Percentiles rank a stretch among this genome's conserved stretches.
Conservation (phyloP, 2,329 filamentous ascomycete species). For the Apiospora aurea region DNA sequence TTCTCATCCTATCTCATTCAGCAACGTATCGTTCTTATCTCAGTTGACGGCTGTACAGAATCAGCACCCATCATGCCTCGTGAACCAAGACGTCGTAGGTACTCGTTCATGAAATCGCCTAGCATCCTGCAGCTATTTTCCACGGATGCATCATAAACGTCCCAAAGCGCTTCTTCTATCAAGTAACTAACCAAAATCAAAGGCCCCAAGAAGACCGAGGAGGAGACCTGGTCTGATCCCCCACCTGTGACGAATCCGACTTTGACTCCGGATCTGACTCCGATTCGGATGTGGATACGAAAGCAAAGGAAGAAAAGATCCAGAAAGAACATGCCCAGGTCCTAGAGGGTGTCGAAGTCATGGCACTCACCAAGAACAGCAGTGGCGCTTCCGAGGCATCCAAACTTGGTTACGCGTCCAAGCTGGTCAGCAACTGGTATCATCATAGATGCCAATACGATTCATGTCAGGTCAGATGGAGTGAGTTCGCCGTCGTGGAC, state of each 20-base stretch:
- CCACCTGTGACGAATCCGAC: not conserved
- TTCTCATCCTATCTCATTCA: not conserved
- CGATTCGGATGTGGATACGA: not conserved
- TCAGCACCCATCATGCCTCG: not conserved
- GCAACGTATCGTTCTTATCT: not conserved
- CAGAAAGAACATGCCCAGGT: constrained; percentile 23
- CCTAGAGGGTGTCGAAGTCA: constrained; percentile 28
- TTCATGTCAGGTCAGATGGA: constrained; percentile 40
- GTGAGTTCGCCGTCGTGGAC: constrained; percentile 37
- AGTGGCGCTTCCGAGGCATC: constrained; percentile 26
- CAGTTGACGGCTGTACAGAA: not conserved
- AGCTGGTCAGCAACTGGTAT: constrained; percentile 35
- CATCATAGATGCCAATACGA: constrained; percentile 35
- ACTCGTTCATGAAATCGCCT: not conserved
- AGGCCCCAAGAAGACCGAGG: not conserved
- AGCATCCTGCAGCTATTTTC: not conserved
- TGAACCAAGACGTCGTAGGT: constrained; percentile 8
- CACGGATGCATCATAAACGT: not conserved
- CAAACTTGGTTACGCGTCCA: constrained; percentile 27
- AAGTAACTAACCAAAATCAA: not conserved
- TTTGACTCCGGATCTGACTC: not conserved
- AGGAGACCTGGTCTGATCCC: not conserved
- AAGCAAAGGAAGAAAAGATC: not conserved
- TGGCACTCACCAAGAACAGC: constrained; percentile 25
- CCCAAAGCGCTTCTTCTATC: not conserved